These are phyloP conservation scores for Hyphopichia khmerensis DNA, from an alignment of 1,139 yeast genomes.

Conservation along the genomic window DNA sequence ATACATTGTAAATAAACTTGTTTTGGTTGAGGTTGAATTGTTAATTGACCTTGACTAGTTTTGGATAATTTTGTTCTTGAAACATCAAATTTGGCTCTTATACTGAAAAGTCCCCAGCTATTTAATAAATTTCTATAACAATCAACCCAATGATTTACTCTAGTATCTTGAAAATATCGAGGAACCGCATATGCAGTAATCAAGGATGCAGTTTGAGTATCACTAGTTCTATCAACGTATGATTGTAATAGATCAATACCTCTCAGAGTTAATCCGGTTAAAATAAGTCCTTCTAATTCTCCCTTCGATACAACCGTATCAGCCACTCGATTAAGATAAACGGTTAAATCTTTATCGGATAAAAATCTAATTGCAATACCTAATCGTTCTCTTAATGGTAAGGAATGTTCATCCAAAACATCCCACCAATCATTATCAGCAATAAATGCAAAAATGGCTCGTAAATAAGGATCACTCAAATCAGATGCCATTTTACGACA, in stretches of 20 bases:
- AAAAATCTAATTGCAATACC: slow-evolving; percentile 88
- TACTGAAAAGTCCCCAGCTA: slow-evolving; percentile 79
- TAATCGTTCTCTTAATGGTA: slow-evolving; percentile 82
- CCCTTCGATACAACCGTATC: slow-evolving; percentile 74
- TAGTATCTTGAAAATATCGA: slow-evolving; percentile 66
- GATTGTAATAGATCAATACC: slow-evolving; percentile 83
- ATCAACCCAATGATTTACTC: slow-evolving; percentile 77
- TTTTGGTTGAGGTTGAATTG: slow-evolving; percentile 54
- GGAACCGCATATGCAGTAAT: slow-evolving; percentile 83
- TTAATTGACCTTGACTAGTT: slow-evolving; percentile 44
- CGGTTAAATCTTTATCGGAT: slow-evolving; percentile 71
- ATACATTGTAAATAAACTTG: slow-evolving; percentile 81
- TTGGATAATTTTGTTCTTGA: slow-evolving; percentile 65
- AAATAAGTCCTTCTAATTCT: slow-evolving; percentile 83
- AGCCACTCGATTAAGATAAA: slow-evolving; percentile 67
- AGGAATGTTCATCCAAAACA: slow-evolving; percentile 83
- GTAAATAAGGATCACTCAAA: slow-evolving; percentile 80
- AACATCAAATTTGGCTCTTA: slow-evolving; percentile 84
- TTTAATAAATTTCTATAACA: slow-evolving; percentile 74
- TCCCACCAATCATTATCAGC: slow-evolving; percentile 98
- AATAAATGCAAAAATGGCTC: slow-evolving; percentile 91
- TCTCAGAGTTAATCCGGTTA: slow-evolving; percentile 85
- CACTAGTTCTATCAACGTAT: slow-evolving; percentile 86
- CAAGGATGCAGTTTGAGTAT: slow-evolving; percentile 88
- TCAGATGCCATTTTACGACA: slow-evolving; percentile 87